These are phyloP conservation scores for Diaporthe sp. DNA, from an alignment of 2,329 filamentous ascomycete species.

Conservation along the genomic window DNA sequence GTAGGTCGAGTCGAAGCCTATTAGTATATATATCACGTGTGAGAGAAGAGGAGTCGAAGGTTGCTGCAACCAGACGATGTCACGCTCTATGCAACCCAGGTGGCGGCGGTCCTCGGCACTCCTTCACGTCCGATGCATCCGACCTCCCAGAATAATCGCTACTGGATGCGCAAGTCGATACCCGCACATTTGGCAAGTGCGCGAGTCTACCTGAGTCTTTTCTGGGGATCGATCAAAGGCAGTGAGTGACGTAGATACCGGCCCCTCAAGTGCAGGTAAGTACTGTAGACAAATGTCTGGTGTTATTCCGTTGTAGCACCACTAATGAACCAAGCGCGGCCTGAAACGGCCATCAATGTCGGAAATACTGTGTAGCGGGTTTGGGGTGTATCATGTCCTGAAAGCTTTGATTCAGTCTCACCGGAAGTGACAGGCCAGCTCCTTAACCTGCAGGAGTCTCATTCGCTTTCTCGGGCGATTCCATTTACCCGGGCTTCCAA, in stretches of 20 bases:
- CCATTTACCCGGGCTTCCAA: neutral
- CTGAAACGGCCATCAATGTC: neutral
- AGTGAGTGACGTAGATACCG: neutral
- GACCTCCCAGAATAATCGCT: neutral
- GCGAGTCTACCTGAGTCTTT: neutral
- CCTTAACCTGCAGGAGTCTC: neutral
- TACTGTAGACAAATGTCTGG: neutral
- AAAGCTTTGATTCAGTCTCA: neutral
- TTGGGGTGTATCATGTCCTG: neutral
- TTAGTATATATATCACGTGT: neutral
- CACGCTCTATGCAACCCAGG: neutral
- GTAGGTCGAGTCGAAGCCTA: neutral
- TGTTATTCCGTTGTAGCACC: neutral
- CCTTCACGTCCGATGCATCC: neutral
- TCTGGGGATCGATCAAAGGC: neutral
- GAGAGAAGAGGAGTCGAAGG: neutral
- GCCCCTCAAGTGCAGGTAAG: too few relatives aligned
- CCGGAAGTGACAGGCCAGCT: neutral
- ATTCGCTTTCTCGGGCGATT: neutral
- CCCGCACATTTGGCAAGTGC: neutral
- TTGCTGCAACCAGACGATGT: neutral
- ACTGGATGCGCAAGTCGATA: neutral
- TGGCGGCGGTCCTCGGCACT: neutral
- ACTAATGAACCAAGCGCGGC: neutral
- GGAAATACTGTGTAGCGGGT: neutral